Conservation (phyloP, 345 rosid species). For the Noccaea caerulescens region DNA sequence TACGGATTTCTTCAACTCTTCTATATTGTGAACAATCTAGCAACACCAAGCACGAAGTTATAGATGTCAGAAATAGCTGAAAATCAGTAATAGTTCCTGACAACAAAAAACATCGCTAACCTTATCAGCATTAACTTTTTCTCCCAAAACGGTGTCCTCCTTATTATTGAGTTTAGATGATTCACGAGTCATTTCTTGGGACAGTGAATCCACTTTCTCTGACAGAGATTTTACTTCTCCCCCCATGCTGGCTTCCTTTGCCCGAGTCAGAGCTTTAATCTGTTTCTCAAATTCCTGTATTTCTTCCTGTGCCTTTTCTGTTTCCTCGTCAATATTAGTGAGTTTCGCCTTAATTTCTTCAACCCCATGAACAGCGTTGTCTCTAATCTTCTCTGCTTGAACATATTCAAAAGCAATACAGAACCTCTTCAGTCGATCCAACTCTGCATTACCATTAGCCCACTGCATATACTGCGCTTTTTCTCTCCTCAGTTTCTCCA, state of each 20-base stretch:
- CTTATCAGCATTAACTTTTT: conserved; percentile 76
- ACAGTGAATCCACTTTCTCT: conserved; percentile 71
- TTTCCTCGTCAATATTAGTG: conserved; percentile 55
- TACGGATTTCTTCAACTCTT: conserved; percentile 75
- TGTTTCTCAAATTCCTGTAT: conserved; percentile 69
- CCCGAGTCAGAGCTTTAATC: conserved; percentile 63
- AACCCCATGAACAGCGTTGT: conserved; percentile 38
- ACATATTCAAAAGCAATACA: conserved; percentile 45
- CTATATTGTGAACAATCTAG: conserved; percentile 69
- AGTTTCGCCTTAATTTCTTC: conserved; percentile 63
- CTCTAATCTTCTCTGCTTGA: conserved; percentile 44
- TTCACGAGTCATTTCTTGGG: conserved; percentile 75
- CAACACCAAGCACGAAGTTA: conserved; percentile 38
- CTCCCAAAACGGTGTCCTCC: conserved; percentile 78
- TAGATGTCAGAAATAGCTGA: conserved; percentile 22
- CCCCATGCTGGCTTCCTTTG: conserved; percentile 90
- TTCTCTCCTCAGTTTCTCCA: conserved; percentile 92
- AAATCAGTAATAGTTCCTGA: conserved; percentile 2
- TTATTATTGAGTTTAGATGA: conserved; percentile 70
- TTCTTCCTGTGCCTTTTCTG: conserved; percentile 51
- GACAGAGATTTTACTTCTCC: conserved; percentile 81
- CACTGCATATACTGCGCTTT: conserved; percentile 93
- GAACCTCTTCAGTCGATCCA: conserved; percentile 44
- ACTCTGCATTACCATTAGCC: conserved; percentile 69
- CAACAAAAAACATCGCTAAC: conserved; percentile 44